Evolutionary conservation across 257 asterid genomes (phyloP).

Genomic region (Rauvolfia tetraphylla): DNA sequence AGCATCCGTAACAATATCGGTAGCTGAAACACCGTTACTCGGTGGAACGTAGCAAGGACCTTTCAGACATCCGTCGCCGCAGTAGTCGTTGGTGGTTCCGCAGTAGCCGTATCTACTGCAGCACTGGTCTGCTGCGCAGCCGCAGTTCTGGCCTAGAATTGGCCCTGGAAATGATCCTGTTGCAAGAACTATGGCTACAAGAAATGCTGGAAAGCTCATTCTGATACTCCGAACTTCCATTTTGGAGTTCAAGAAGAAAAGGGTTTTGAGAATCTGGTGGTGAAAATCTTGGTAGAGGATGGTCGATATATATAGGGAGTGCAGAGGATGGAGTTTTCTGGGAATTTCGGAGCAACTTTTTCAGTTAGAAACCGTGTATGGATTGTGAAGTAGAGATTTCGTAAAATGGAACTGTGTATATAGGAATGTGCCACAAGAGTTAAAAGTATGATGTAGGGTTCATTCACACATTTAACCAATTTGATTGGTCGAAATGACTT

Average conservation of each 20-base stretch:
- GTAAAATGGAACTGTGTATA: too few species aligned
- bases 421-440: too few species aligned
- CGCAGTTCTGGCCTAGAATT: slow-evolving; percentile 17
- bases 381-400: too few species aligned
- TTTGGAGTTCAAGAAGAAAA: background rate
- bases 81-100: slow-evolving; percentile 29
- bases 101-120: slow-evolving; percentile 42
- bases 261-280: background rate
- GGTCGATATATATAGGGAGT: background rate
- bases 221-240: background rate
- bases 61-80: slow-evolving; percentile 43
- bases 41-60: slow-evolving; percentile 31
- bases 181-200: slow-evolving; percentile 2
- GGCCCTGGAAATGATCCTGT: background rate
- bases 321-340: background rate
- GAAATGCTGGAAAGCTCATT: background rate
- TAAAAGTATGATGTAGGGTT: too few species aligned
- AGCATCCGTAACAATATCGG: slow-evolving; percentile 7
- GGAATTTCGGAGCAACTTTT: too few species aligned
- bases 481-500: too few species aligned
- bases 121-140: slow-evolving; percentile 21
- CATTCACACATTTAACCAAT: too few species aligned
- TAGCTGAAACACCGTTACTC: background rate
- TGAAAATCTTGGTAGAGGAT: background rate
- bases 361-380: too few species aligned